A percentile compares a stretch with the other conserved stretches of the same genome.
Conservation (phyloP, 306 rosid species). For the Glycine soja region DNA sequence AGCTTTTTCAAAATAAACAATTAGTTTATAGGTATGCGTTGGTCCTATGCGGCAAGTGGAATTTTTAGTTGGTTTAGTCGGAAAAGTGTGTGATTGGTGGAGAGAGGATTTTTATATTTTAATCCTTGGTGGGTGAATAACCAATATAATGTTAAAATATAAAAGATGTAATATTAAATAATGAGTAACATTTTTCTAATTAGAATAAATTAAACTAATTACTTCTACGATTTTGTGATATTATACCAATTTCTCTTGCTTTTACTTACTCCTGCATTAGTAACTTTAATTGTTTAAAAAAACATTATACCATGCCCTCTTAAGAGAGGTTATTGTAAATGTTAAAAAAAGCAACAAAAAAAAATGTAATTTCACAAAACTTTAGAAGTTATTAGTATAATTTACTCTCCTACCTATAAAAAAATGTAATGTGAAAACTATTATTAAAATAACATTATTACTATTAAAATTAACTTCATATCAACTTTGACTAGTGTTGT, state of each 20-base stretch:
- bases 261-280: too few species aligned
- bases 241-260: too few species aligned
- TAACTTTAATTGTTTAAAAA: too few species aligned
- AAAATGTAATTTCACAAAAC: too few species aligned
- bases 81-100: constrained; percentile 45
- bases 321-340: too few species aligned
- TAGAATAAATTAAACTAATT: too few species aligned
- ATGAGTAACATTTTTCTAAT: not conserved
- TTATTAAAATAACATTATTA: not conserved
- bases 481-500: not conserved
- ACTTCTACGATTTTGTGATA: too few species aligned
- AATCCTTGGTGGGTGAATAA: constrained; percentile 55
- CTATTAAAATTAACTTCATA: not conserved
- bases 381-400: too few species aligned
- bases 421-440: not conserved
- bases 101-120: constrained; percentile 39
- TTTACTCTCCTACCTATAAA: not conserved
- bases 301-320: too few species aligned
- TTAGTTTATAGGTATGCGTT: constrained; percentile 42
- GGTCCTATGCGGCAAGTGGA: constrained; percentile 65
- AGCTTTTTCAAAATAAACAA: constrained; percentile 56
- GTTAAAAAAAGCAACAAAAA: too few species aligned
- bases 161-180: not conserved
- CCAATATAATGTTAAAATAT: constrained; percentile 22
- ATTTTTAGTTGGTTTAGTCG: constrained; percentile 66